Percentiles rank a stretch among this genome's conserved stretches.
These are phyloP conservation scores for Ceratocystiopsis minuta DNA, from an alignment of 2,329 filamentous ascomycete genomes.

Conservation along the genomic window DNA sequence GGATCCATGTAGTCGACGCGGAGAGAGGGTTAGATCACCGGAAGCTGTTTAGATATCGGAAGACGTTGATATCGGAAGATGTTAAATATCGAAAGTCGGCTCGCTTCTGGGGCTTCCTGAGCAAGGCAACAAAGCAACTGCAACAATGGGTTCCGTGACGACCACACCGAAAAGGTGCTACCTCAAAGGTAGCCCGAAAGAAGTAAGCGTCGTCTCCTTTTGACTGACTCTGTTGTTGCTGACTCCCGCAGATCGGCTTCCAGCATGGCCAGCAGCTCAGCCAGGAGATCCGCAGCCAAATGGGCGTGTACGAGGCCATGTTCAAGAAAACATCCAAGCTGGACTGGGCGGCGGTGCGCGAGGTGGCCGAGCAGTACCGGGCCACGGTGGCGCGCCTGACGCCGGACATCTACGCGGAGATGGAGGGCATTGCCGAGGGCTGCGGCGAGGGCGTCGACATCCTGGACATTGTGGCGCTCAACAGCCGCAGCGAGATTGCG, in stretches of 20 bases:
- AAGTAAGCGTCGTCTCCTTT: neutral
- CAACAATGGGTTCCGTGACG: neutral
- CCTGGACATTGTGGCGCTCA: neutral
- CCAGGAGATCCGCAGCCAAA: neutral
- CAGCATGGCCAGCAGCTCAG: neutral
- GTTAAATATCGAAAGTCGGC: too few species aligned
- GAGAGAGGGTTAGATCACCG: too few species aligned
- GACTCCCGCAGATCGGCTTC: neutral
- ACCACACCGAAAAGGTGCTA: neutral
- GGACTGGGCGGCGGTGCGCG: neutral
- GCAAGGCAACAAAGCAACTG: too few species aligned
- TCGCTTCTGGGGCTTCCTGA: too few species aligned
- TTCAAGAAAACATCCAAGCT: neutral
- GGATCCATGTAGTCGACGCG: too few species aligned
- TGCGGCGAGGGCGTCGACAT: neutral
- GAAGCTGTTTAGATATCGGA: too few species aligned
- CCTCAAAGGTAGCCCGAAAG: neutral
- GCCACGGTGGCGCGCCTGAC: too few species aligned
- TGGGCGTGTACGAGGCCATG: neutral
- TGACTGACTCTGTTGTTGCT: neutral
- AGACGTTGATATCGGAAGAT: too few species aligned
- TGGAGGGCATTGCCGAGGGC: neutral
- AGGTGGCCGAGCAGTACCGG: neutral
- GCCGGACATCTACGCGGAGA: neutral
- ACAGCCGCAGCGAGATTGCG: neutral